Base-by-base conservation (phyloP, 108 stramenopile species). In the Epipyxis sp. region DNA sequence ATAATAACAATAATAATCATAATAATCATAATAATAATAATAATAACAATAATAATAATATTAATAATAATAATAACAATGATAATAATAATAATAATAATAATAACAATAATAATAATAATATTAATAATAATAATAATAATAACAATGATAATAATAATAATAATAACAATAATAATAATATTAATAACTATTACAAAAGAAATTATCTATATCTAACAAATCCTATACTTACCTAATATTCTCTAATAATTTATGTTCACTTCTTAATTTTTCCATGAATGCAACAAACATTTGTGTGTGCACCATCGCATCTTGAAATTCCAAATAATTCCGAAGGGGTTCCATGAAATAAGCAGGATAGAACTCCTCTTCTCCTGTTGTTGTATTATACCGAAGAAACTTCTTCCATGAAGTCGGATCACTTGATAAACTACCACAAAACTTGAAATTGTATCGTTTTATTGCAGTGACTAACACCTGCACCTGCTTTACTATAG, bases 221-320 rank as follows among this genome's bases (percentile, higher is more conserved):
- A 50, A 50, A 20, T 20, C 13, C 6, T 50, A 6, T 50, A 20
- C 46, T 50, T 50, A 50, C 46, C 61, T 16, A 29, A 65, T 32
- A 29, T 65, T 16, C 6, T 65, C 61, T 6, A 65, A 32, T 32
- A 65, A 29, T 37, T 29, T 32, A 37, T 16, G 6, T 37, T 74
- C 13, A 6, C 25, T 27, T 37, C 71, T 27, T 34, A 74, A 42
- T 32, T 37, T 27, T 37, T 74, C 71, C 44, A 74, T 25, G 25
- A 54, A 74, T 3, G 13, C 13, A 34, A 57, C 71, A 37, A 74
- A 74, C 42, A 74, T 37, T 37, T 74, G 71, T 32, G 71, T 74
- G 25, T 74, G 71, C 20, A 74, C 71, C 6, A 74, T 25, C 6
- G 46, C 50, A 6, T 74, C 71, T 37, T 74, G 71, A 42, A 74